Evolutionary conservation across 2,329 filamentous ascomycete species (phyloP).

Genomic region (Chaetomium olivaceum): DNA sequence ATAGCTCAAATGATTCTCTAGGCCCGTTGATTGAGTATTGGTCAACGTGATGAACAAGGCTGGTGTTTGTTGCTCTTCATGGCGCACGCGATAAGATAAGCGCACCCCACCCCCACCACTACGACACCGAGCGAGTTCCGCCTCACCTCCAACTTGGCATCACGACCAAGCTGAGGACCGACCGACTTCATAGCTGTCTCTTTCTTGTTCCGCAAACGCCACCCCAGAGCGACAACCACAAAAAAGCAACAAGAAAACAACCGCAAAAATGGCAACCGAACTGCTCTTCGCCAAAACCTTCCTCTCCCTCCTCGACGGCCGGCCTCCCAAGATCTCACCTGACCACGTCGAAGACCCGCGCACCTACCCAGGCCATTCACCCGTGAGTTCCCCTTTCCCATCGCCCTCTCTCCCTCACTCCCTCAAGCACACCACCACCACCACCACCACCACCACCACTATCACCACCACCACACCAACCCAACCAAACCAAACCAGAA

Average conservation of each 20-base stretch:
- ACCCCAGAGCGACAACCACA: neutral
- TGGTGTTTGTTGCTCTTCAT: neutral
- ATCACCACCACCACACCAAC: neutral
- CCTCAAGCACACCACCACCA: neutral
- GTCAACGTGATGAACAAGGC: neutral
- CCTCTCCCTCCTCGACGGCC: slow-evolving; percentile 74
- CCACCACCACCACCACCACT: neutral
- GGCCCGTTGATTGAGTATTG: neutral
- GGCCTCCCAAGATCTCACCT: slow-evolving; percentile 76
- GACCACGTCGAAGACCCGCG: slow-evolving; percentile 89
- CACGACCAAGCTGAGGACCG: neutral
- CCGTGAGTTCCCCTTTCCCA: slow-evolving; percentile 56
- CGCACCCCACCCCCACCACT: neutral
- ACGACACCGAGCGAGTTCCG: neutral
- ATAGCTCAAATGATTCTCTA: neutral
- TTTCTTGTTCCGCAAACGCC: neutral
- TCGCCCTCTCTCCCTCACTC: neutral
- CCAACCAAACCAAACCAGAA: neutral
- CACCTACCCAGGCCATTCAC: slow-evolving; percentile 71
- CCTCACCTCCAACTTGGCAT: slow-evolving; percentile 5
- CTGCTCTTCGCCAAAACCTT: slow-evolving; percentile 81
- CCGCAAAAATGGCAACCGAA: slow-evolving; percentile 65
- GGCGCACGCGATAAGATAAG: slow-evolving; percentile 9
- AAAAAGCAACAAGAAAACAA: slow-evolving; percentile 35
- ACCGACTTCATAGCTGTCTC: neutral